phyloP scores from a whole-genome alignment of 495 filamentous ascomycete species.

The Daldinia decipiens region DNA sequence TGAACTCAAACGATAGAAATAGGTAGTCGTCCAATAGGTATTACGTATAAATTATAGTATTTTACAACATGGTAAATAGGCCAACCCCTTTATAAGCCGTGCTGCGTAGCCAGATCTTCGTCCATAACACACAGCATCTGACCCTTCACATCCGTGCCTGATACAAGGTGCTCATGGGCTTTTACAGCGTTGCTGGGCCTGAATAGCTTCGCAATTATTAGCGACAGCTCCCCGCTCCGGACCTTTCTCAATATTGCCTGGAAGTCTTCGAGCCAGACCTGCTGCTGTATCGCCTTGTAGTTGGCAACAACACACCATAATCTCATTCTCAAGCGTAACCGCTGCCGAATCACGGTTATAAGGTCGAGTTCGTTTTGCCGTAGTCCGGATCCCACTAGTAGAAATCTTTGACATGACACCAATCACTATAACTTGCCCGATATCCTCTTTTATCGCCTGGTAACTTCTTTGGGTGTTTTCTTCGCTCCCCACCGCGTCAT shows the following conservation, averaged over 20 bases:
- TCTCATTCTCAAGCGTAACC: background rate
- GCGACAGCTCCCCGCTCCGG: background rate
- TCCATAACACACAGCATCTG: background rate
- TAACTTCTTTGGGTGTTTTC: background rate
- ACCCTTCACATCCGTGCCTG: background rate
- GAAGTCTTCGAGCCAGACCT: background rate
- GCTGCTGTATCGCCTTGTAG: background rate
- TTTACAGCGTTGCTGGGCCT: background rate
- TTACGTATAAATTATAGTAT: too few relatives aligned
- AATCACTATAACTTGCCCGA: background rate
- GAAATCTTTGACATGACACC: slow-evolving; percentile 1
- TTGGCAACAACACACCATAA: background rate
- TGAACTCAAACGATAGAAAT: too few relatives aligned
- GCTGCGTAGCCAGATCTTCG: background rate
- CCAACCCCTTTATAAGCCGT: background rate
- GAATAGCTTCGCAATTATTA: background rate
- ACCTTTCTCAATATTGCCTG: background rate
- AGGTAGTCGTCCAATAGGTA: too few relatives aligned
- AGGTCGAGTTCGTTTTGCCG: background rate
- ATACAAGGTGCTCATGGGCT: background rate
- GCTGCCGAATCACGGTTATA: background rate
- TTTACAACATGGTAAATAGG: too few relatives aligned
- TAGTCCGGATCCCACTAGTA: background rate
- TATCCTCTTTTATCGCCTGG: background rate
- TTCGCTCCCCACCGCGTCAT: background rate